phyloP scores from a whole-genome alignment of 306 rosid species.

The Citrullus colocynthis region DNA sequence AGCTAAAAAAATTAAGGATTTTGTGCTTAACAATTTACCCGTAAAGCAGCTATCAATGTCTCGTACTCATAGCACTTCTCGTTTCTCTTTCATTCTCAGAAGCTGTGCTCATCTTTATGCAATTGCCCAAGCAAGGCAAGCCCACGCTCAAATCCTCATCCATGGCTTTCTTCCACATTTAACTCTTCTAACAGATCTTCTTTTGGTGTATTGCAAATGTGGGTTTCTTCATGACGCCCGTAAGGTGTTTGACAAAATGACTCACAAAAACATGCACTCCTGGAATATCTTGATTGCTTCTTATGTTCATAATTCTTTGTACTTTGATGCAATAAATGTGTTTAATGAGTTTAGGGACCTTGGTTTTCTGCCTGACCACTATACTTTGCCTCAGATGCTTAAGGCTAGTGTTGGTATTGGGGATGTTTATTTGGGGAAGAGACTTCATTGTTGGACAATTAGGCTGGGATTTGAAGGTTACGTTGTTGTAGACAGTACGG shows the following conservation, averaged over 20 bases:
- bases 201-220: constrained; percentile 30
- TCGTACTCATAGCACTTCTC: background rate
- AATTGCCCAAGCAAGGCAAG: constrained; percentile 32
- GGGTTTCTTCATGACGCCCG: constrained; percentile 28
- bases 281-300: constrained; percentile 65
- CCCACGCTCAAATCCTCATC: constrained; percentile 42
- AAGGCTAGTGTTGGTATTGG: constrained; percentile 29
- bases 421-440: constrained; percentile 27
- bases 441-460: constrained; percentile 41
- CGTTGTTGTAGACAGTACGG: constrained; percentile 35
- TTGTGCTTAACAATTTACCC: too few relatives aligned
- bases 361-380: constrained; percentile 40
- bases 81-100: constrained; percentile 40
- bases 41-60: background rate
- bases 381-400: constrained; percentile 43
- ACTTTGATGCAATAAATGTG: constrained; percentile 20
- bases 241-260: constrained; percentile 46
- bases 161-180: constrained; percentile 36
- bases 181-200: constrained; percentile 51
- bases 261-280: constrained; percentile 44
- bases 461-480: constrained; percentile 40
- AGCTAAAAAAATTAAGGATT: too few relatives aligned
- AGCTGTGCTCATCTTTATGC: constrained; percentile 13
- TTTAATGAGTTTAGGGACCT: constrained; percentile 18
- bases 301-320: constrained; percentile 20